Base-by-base conservation (phyloP, 202 grass and related monocot genomes). In the Setaria viridis region DNA sequence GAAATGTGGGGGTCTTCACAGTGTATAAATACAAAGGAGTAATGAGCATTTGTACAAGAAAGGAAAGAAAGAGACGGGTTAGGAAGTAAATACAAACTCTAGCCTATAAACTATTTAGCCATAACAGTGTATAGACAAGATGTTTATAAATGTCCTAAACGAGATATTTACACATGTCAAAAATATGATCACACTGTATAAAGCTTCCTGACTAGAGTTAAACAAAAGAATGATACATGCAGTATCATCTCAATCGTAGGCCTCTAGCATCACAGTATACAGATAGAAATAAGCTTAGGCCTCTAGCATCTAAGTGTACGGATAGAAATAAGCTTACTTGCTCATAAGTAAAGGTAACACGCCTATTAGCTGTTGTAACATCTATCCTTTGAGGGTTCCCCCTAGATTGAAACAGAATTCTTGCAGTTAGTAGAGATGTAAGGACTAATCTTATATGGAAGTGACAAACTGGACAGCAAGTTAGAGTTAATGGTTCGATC, bases 301-400 rank as follows among this genome's bases (percentile, higher is more conserved):
- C 20, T 67, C 47, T 47, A 74, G 42, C 65, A 88, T 75, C 12
- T 59, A 78, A 66, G 15, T 75, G 62, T 30, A 56, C 55, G 74
- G 56, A 64, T 30, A 62, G 55, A 43, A 43, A 63, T 59, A 83
- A 51, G 83, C 85, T 83, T 87, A 99, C 96, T 93, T 99, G 96
- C 77, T 99, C 96, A 81, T 88, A 99, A 70, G 93, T 91, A 88
- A 99, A 99, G 56, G 85, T 92, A 88, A 96, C 85, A 85, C 91
- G 93, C 80, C 90, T 95, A 82, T 94, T 96, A 45, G 96, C 93
- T 83, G 80, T 92, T 91, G 90, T 47, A 85, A 88, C 90, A 72
- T 99, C 96, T 70, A 99, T 95, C 77, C 96, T 99, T 87, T 99
- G 96, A 79, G 96, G 96, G 55, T 99, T 99, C 16, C 93, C 88